Percentiles rank a stretch among this genome's conserved stretches.
phyloP scores from a whole-genome alignment of 768 basidiomycete genomes.

The Hysterangium stoloniferum region DNA sequence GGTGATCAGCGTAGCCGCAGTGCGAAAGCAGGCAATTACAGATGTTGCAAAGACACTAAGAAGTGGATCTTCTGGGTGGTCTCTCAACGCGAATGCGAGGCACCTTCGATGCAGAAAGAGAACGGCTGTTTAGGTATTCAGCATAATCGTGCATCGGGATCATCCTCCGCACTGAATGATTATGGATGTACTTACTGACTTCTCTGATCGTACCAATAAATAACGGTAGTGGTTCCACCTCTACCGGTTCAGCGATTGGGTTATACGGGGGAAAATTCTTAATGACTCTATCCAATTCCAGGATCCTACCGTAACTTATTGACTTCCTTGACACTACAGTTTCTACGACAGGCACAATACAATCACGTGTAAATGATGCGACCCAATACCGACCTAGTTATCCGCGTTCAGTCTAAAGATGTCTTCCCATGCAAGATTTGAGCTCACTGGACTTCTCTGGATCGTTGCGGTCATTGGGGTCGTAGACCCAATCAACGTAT shows the following conservation, averaged over 20 bases:
- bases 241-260: background rate
- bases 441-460: too few species aligned
- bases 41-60: conserved; percentile 59
- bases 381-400: background rate
- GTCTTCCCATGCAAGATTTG: too few species aligned
- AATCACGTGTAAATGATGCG: conserved; percentile 6
- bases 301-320: conserved; percentile 3
- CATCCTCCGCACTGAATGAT: too few species aligned
- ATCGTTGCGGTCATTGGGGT: too few species aligned
- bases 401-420: too few species aligned
- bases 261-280: conserved; percentile 1
- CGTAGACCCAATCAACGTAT: background rate
- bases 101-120: conserved; percentile 70
- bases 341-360: background rate
- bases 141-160: conserved; percentile 9
- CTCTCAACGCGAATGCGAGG: conserved; percentile 65
- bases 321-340: too few species aligned
- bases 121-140: too few species aligned
- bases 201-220: background rate
- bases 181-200: conserved; percentile 6
- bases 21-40: conserved; percentile 60
- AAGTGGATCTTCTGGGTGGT: conserved; percentile 58
- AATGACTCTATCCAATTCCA: conserved; percentile 3
- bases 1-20: conserved; percentile 50
- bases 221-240: background rate